Evolutionary conservation across 2,329 filamentous ascomycete genomes (phyloP).

Genomic region (Fragosphaeria purpurea): DNA sequence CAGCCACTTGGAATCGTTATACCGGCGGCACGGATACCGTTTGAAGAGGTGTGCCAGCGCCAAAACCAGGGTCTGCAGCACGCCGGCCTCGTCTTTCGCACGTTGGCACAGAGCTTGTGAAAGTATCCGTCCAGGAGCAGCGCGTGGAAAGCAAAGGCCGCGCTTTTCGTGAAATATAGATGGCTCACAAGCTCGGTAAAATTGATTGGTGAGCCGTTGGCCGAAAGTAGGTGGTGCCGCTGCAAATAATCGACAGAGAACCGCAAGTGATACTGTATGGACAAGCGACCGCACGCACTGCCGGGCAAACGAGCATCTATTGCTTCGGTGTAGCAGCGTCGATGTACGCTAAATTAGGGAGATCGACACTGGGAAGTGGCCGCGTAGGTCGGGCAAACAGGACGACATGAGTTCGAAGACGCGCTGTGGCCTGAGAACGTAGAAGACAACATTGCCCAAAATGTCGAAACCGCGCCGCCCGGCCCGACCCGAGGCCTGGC

Average conservation of each 20-base stretch:
- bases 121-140: conserved; percentile 64
- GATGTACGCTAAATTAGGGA: conserved; percentile 61
- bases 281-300: conserved; percentile 56
- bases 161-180: conserved; percentile 67
- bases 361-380: conserved; percentile 70
- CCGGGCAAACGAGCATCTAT: conserved; percentile 50
- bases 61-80: conserved; percentile 47
- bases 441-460: conserved; percentile 73
- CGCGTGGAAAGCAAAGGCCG: conserved; percentile 67
- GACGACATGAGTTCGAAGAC: conserved; percentile 62
- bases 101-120: conserved; percentile 45
- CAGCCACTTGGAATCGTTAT: conserved; percentile 34
- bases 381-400: conserved; percentile 60
- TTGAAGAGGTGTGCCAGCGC: conserved; percentile 63
- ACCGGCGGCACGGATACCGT: conserved; percentile 40
- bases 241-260: conserved; percentile 76
- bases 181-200: conserved; percentile 62
- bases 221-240: conserved; percentile 54
- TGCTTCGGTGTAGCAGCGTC: conserved; percentile 55
- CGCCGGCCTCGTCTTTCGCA: conserved; percentile 36
- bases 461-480: conserved; percentile 73
- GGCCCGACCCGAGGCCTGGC: conserved; percentile 66
- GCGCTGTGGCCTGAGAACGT: conserved; percentile 50
- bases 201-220: conserved; percentile 54
- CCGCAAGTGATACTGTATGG: conserved; percentile 64